A percentile compares a stretch with the other conserved stretches of the same genome.
Evolutionary conservation across 2,329 filamentous ascomycete genomes (phyloP).

Genomic region (Fusarium concolor): DNA sequence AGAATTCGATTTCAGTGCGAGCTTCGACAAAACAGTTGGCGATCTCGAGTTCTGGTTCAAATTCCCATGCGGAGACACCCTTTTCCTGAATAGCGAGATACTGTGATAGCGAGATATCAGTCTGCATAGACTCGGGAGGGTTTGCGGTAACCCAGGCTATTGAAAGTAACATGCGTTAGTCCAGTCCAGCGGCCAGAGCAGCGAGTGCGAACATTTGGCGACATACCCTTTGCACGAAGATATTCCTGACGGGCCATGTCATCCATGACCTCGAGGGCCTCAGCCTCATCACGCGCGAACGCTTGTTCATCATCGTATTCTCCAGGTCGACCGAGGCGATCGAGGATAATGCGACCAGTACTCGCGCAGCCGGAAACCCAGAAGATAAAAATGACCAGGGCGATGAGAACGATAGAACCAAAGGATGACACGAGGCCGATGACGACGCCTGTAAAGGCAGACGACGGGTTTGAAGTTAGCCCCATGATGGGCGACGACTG

Average conservation of each 20-base stretch:
- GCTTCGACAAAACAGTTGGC: conserved; percentile 98
- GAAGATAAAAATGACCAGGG: conserved; percentile 91
- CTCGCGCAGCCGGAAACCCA: conserved; percentile 77
- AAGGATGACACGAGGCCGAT: conserved; percentile 96
- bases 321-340: conserved; percentile 91
- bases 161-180: conserved; percentile 30
- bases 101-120: conserved; percentile 96
- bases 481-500: conserved; percentile 45
- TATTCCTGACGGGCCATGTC: conserved; percentile 92
- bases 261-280: conserved; percentile 95
- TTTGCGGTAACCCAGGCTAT: conserved; percentile 93
- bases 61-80: conserved; percentile 99
- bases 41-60: conserved; percentile 98
- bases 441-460: conserved; percentile 79
- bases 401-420: conserved; percentile 87
- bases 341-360: conserved; percentile 89
- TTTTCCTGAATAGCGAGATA: conserved; percentile 99
- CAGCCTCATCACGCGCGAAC: conserved; percentile 91
- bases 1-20: conserved; percentile 98
- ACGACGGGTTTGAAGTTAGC: conserved; percentile 52
- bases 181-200: neutral
- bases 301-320: conserved; percentile 99
- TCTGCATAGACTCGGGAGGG: conserved; percentile 93
- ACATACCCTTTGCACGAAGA: conserved; percentile 89
- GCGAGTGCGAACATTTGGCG: neutral